Base-by-base conservation (phyloP, 192 early-diverging fungal genomes). In the Ramicandelaber brevisporus region DNA sequence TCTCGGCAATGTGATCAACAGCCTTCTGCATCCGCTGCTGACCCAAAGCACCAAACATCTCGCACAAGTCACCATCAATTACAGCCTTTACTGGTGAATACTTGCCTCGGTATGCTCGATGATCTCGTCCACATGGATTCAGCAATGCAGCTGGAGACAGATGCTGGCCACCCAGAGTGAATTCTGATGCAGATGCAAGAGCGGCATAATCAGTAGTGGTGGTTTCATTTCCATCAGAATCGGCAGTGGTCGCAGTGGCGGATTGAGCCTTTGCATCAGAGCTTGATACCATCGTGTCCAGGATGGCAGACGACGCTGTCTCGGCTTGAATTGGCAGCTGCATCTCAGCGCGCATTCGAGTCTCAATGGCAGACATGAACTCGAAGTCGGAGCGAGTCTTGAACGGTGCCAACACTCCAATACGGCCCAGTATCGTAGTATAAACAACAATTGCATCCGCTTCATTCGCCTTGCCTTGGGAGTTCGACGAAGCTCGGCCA, bases 21-120 rank as follows among this genome's bases (percentile, higher is more conserved):
- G 68, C 75, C n/a, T 39, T 40, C 18, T 36, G 22, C 15, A 41
- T 35, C 10, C 8, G 18, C 1, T 42, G 34, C 4, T 34, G 5
- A 12, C 21, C 23, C 2, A 56, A 35, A 3, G 8, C 15, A 18
- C 30, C 31, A 20, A 54, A 99, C 40, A 62, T 53, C 54, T 95
- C 93, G 48, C 84, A 92, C 22, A 99, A 44, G 55, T 95, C 83
- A 16, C 93, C 93, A 46, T 99, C 93, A 16, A 76, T 40, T 10
- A 61, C 58, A 15, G 50, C 43, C 27, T 61, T 53, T 3, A 86
- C 83, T 1, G 93, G 89, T 10, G 58, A 42, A 45, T 80, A 79
- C 14, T 55, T 65, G 13, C 69, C 56, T n/a, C 93, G 65, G 53
- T 72, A 92, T 14, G 65, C 37, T 28, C 80, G 36, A 46, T 99